Evolutionary conservation across 257 asterid genomes (phyloP).

Genomic region (Solanum clarkiae): DNA sequence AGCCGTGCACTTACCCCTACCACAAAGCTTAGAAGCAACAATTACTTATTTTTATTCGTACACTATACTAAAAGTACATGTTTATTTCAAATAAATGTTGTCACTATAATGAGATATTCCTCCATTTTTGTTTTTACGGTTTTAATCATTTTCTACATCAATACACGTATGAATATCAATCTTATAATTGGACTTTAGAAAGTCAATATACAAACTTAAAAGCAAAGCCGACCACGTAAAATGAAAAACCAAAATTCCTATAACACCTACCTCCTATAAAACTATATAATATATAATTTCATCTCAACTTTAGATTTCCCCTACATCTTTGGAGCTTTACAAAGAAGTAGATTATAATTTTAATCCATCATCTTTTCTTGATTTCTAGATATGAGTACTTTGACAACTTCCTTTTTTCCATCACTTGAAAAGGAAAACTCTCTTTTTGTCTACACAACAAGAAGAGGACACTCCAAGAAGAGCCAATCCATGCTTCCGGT

Average conservation of each 20-base stretch:
- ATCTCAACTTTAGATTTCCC: neutral
- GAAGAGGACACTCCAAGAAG: constrained; percentile 22
- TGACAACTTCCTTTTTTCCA: constrained; percentile 34
- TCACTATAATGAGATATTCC: neutral
- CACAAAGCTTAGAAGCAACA: neutral
- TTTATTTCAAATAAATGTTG: neutral
- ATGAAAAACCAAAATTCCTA: neutral
- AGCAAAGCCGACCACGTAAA: neutral
- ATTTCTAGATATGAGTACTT: constrained; percentile 33
- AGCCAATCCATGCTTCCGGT: constrained; percentile 43
- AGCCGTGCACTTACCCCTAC: neutral
- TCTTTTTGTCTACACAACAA: constrained; percentile 15
- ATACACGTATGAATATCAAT: neutral
- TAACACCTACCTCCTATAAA: neutral
- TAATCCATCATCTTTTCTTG: neutral
- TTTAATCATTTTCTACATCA: too few species aligned
- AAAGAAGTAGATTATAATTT: neutral
- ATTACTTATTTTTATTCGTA: neutral
- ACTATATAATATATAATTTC: neutral
- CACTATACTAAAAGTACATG: too few species aligned
- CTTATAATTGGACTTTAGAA: neutral
- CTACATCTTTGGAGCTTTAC: neutral
- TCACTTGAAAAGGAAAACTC: constrained; percentile 18
- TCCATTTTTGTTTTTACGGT: neutral
- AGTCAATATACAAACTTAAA: neutral